Evolutionary conservation across 352 stramenopile genomes (phyloP).

Genomic region (Poterioochromonas sp.): DNA sequence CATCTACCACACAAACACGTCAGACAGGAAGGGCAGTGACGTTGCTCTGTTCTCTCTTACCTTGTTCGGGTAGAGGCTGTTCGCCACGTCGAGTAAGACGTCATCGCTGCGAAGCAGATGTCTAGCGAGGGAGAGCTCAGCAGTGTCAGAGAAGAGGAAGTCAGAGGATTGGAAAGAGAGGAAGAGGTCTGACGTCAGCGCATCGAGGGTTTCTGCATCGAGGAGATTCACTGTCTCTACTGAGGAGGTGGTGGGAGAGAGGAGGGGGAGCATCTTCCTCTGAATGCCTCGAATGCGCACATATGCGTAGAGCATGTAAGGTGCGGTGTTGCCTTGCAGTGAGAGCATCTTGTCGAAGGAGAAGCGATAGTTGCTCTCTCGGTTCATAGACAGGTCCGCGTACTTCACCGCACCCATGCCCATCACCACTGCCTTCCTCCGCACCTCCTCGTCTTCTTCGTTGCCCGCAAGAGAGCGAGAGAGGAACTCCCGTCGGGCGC

Average conservation of each 20-base stretch:
- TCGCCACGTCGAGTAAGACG: conserved; percentile 84
- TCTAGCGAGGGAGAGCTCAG: conserved; percentile 74
- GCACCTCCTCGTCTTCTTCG: conserved; percentile 67
- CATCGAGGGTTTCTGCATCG: too few relatives aligned
- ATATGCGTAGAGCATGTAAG: conserved; percentile 99
- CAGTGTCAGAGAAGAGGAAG: conserved; percentile 64
- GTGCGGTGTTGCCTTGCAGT: conserved; percentile 95
- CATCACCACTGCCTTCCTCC: conserved; percentile 53
- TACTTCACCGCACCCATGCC: conserved; percentile 95
- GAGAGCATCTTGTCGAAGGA: conserved; percentile 98
- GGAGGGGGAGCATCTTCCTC: not conserved
- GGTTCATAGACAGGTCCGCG: conserved; percentile 94
- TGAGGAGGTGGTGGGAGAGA: not conserved
- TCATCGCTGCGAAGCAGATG: conserved; percentile 76
- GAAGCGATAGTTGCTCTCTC: conserved; percentile 97
- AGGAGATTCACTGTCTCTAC: too few relatives aligned
- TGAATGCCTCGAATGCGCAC: conserved; percentile 75
- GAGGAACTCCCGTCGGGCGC: conserved; percentile 46
- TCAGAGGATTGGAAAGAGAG: not conserved
- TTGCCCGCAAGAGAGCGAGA: not conserved
- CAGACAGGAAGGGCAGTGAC: conserved; percentile 57
- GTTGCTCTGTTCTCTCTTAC: not conserved
- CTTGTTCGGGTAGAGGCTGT: conserved; percentile 82
- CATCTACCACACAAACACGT: conserved; percentile 73
- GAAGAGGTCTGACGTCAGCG: not conserved